These are phyloP conservation scores for Postia placenta DNA, from an alignment of 768 basidiomycete species.

Conservation along the genomic window DNA sequence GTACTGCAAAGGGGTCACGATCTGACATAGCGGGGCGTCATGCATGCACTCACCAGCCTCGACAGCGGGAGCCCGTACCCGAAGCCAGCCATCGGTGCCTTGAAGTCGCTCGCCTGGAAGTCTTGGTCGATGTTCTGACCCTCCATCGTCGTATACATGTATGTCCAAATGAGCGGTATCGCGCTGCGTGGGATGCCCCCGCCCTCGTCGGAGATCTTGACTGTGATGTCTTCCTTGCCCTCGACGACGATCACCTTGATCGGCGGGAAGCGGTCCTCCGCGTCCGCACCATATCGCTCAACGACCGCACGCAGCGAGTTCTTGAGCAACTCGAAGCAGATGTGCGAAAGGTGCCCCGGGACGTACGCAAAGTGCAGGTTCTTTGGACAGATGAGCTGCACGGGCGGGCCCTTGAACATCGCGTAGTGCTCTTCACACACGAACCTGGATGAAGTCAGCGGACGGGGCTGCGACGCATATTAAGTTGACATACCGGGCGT, in stretches of 20 bases:
- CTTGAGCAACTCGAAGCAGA: conserved; percentile 94
- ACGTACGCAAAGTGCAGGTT: conserved; percentile 90
- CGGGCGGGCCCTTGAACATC: conserved; percentile 93
- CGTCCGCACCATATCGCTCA: conserved; percentile 80
- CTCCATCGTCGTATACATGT: conserved; percentile 90
- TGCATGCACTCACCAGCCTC: conserved; percentile 57
- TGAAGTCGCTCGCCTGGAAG: conserved; percentile 84
- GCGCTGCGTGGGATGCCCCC: conserved; percentile 89
- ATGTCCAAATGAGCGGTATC: conserved; percentile 96
- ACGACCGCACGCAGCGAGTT: conserved; percentile 97
- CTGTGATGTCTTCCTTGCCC: conserved; percentile 97
- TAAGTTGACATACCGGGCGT: conserved; percentile 53
- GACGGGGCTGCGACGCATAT: neutral
- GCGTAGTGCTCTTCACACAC: conserved; percentile 93
- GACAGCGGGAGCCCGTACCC: conserved; percentile 93
- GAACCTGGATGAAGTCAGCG: conserved; percentile 33
- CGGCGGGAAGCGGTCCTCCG: conserved; percentile 75
- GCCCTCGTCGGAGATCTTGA: conserved; percentile 98
- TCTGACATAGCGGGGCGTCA: conserved; percentile 3
- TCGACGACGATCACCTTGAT: conserved; percentile 95
- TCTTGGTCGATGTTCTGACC: conserved; percentile 68
- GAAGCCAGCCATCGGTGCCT: conserved; percentile 97
- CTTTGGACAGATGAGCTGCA: conserved; percentile 91
- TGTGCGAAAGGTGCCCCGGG: conserved; percentile 94
- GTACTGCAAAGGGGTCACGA: conserved; percentile 43